Conservation (phyloP, 148 eudicot species). For the Pharnaceum exiguum region DNA sequence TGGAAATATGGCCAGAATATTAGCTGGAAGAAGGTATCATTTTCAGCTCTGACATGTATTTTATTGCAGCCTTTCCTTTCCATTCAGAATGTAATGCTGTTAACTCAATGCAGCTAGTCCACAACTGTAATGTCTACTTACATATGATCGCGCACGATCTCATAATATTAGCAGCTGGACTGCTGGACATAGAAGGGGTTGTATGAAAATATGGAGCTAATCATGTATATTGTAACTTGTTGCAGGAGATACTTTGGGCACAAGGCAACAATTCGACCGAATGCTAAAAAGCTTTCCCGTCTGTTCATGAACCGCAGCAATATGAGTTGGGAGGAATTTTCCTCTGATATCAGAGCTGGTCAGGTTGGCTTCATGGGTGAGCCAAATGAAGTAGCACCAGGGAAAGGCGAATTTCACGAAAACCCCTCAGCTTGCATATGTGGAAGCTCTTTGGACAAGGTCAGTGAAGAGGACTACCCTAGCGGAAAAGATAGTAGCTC, state of each 20-base stretch:
- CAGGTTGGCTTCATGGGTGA: conserved; percentile 80
- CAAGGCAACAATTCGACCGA: conserved; percentile 82
- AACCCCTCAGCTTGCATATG: conserved; percentile 74
- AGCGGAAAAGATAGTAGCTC: conserved; percentile 16
- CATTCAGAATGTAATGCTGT: background rate
- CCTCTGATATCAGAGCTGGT: conserved; percentile 34
- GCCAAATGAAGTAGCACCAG: conserved; percentile 54
- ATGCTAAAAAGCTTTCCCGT: conserved; percentile 53
- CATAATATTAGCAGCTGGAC: no score
- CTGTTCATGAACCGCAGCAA: conserved; percentile 46
- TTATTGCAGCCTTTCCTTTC: no score
- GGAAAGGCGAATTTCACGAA: conserved; percentile 63
- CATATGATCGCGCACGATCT: no score
- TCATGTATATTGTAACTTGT: background rate
- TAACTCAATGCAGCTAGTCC: background rate
- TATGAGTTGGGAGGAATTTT: conserved; percentile 59
- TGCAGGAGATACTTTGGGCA: conserved; percentile 86
- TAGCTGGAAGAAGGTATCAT: conserved; percentile 83
- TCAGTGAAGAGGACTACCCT: conserved; percentile 4
- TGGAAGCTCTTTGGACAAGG: conserved; percentile 20
- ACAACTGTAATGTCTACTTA: no score
- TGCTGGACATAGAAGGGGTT: background rate
- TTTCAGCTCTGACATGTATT: background rate
- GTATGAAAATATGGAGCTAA: background rate
- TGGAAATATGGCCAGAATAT: conserved; percentile 88